Base-by-base conservation (phyloP, 2,329 filamentous ascomycete genomes). In the Xylariaceae sp. region DNA sequence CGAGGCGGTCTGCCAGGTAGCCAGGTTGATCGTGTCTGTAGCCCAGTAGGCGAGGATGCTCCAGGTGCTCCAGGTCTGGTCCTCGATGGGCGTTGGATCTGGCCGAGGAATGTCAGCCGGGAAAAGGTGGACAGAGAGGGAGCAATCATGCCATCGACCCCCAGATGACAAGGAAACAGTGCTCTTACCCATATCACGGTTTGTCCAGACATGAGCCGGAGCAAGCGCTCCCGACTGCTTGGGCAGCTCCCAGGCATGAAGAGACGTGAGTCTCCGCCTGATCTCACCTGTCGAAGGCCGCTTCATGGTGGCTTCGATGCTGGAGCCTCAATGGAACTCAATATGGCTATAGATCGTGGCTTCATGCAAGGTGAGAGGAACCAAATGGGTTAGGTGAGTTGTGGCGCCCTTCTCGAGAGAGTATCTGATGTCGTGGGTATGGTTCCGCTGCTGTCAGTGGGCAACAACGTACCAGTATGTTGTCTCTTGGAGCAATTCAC, bases 181-280 rank as follows among this genome's bases (percentile, higher is more conserved):
- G 37, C 42, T 40, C 37, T 34, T 49, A 53, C 49, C 53, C 50
- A 50, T 59, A 33, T 56, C 49, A 32, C 51, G 35, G 50, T 60
- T 47, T 13, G 49, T 52, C 62, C 63, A 66, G 18, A 68, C 59
- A 44, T 66, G 47, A 11, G 58, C 53, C 2, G 65, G 65, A 11
- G 67, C 66, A 22, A 70, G 52, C 7, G 65, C 58, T 6, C 63
- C 62, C 5, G 61, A 58, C 45, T 67, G 63, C 52, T 68, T 68
- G 6, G 63, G 65, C 19, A 70, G 52, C 39, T 66, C 53, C 67
- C 67, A 70, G 32, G 64, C 56, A 17, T 54, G 54, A 12, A 63
- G 24, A 15, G 60, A 57, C 4, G 63, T 68, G 32, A 52, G 56
- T 40, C 63, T 53, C 35, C 50, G 52, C 42, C 55, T 64, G 36